A percentile compares a stretch with the other conserved stretches of the same genome.
These are phyloP conservation scores for Exidia glandulosa DNA, from an alignment of 768 basidiomycete genomes.

Conservation along the genomic window DNA sequence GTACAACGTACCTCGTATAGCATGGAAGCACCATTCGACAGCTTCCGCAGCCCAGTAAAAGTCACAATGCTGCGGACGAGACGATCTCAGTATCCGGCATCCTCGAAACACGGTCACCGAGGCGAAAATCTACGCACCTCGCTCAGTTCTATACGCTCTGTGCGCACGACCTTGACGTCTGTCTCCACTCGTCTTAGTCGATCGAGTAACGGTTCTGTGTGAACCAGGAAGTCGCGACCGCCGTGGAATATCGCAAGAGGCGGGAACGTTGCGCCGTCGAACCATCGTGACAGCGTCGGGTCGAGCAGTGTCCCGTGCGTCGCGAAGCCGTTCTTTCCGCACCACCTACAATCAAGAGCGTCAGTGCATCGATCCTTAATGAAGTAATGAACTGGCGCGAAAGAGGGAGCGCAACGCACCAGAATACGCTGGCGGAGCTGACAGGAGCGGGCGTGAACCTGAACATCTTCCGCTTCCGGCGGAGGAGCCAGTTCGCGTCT, in stretches of 20 bases:
- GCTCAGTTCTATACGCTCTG: slow-evolving; percentile 28
- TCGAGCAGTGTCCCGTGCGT: slow-evolving; percentile 27
- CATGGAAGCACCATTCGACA: slow-evolving; percentile 25
- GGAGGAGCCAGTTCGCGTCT: slow-evolving; percentile 34
- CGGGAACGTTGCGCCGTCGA: slow-evolving; percentile 30
- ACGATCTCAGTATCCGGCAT: neutral
- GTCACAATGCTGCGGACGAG: slow-evolving; percentile 15
- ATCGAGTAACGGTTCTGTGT: slow-evolving; percentile 32
- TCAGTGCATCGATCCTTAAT: neutral
- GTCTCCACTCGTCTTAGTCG: slow-evolving; percentile 28
- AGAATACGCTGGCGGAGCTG: slow-evolving; percentile 12
- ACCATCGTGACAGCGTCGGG: slow-evolving; percentile 22
- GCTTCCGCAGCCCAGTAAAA: slow-evolving; percentile 32
- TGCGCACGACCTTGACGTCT: slow-evolving; percentile 30
- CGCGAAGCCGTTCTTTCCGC: slow-evolving; percentile 33
- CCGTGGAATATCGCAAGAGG: slow-evolving; percentile 32
- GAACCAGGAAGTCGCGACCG: slow-evolving; percentile 32
- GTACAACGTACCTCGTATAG: neutral
- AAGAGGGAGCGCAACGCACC: slow-evolving; percentile 3
- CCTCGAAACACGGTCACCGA: neutral
- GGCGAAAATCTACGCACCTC: no score
- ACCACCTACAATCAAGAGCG: slow-evolving; percentile 21
- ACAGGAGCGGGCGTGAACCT: slow-evolving; percentile 39
- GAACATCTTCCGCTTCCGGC: slow-evolving; percentile 39
- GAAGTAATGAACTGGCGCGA: no score